These are phyloP conservation scores for Microbotryomycetes sp. DNA, from an alignment of 1,284 basidiomycete genomes.

Conservation along the genomic window DNA sequence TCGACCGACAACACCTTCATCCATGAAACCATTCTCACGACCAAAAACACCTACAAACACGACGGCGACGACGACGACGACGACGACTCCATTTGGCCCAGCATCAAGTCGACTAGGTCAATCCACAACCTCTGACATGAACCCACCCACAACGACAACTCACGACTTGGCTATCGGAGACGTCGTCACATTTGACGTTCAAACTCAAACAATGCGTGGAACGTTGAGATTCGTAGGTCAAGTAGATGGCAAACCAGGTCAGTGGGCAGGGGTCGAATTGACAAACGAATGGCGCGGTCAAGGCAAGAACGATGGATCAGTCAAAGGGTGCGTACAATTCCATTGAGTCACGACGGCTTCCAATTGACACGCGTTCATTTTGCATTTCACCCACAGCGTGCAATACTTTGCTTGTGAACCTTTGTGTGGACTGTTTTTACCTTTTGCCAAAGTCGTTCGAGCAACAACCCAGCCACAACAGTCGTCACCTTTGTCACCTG, in stretches of 20 bases:
- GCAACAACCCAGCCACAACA: conserved; percentile 7
- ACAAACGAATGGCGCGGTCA: conserved; percentile 75
- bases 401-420: conserved; percentile 82
- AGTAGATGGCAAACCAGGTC: conserved; percentile 75
- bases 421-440: conserved; percentile 84
- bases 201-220: conserved; percentile 67
- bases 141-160: conserved; percentile 7
- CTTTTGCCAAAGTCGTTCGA: conserved; percentile 59
- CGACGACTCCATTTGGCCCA: neutral
- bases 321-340: conserved; percentile 62
- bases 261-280: conserved; percentile 89
- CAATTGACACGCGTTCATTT: neutral
- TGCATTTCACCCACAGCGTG: conserved; percentile 47
- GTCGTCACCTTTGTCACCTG: conserved; percentile 37
- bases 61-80: neutral
- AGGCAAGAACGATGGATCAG: conserved; percentile 91
- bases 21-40: neutral
- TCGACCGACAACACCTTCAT: neutral
- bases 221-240: conserved; percentile 67
- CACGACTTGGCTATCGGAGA: conserved; percentile 50
- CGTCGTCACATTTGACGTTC: conserved; percentile 71
- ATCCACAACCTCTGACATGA: conserved; percentile 10
- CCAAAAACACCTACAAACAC: neutral
- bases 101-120: neutral
- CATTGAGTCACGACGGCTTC: conserved; percentile 2